phyloP scores from a whole-genome alignment of 208 protist species.

The Trypanosoma platydactyli region DNA sequence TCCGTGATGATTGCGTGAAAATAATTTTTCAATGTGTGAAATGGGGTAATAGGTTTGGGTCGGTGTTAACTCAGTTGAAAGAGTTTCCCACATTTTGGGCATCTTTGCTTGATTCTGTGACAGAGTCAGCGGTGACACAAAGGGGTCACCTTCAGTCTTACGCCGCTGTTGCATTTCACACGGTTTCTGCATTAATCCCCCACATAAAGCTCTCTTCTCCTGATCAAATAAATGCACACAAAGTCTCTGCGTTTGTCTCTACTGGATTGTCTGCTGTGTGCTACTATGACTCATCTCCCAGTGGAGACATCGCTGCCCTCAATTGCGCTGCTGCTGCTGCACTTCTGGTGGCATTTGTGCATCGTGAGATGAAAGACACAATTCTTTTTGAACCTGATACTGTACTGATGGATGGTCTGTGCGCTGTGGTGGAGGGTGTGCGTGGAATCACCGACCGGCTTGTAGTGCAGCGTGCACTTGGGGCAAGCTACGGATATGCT shows the following conservation, averaged over 20 bases:
- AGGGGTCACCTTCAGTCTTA: constrained; percentile 52
- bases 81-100: constrained; percentile 78
- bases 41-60: constrained; percentile 82
- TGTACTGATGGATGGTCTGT: constrained; percentile 44
- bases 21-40: constrained; percentile 82
- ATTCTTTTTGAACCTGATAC: constrained; percentile 68
- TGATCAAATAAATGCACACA: constrained; percentile 73
- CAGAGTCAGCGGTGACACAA: constrained; percentile 39
- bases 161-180: constrained; percentile 71
- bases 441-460: constrained; percentile 30
- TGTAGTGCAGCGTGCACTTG: constrained; percentile 59
- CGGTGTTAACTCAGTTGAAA: constrained; percentile 67
- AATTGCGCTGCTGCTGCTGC: constrained; percentile 72
- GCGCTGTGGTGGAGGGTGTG: constrained; percentile 46
- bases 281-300: constrained; percentile 49
- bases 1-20: constrained; percentile 64
- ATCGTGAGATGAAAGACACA: constrained; percentile 82
- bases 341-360: constrained; percentile 74
- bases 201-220: constrained; percentile 87
- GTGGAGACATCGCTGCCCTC: constrained; percentile 38
- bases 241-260: constrained; percentile 59
- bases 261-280: constrained; percentile 61
- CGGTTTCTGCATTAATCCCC: constrained; percentile 70
- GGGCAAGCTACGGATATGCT: constrained; percentile 86
- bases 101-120: constrained; percentile 68